phyloP scores from a whole-genome alignment of 2,329 filamentous ascomycete species.

The Ophiostoma populinum region DNA sequence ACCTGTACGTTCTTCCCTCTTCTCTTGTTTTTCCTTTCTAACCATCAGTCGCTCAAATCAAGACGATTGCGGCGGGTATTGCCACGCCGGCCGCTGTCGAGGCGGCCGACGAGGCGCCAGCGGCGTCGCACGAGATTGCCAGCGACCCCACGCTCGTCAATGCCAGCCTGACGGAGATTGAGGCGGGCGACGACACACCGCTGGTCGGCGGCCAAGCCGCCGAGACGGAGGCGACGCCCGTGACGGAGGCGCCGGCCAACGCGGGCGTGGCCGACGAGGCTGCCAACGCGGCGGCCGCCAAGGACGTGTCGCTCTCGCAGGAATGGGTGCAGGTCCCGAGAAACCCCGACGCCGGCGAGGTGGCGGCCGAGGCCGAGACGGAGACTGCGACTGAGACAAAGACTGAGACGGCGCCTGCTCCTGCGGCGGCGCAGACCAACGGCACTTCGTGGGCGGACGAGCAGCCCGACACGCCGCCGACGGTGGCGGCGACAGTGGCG shows the following conservation, averaged over 20 bases:
- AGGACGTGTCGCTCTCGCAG: conserved; percentile 30
- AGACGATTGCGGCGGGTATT: conserved; percentile 36
- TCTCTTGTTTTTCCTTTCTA: neutral
- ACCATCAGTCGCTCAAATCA: conserved; percentile 37
- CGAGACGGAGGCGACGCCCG: conserved; percentile 1
- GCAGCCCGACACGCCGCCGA: conserved; percentile 35
- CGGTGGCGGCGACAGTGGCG: conserved; percentile 15
- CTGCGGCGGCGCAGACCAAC: conserved; percentile 36
- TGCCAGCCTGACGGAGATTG: conserved; percentile 51
- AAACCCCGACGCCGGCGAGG: conserved; percentile 28
- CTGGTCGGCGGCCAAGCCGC: conserved; percentile 7
- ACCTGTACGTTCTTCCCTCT: conserved; percentile 38
- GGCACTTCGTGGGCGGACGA: conserved; percentile 86
- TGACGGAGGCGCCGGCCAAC: conserved; percentile 21
- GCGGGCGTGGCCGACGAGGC: conserved; percentile 32
- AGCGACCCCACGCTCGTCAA: conserved; percentile 48
- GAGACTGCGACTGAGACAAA: conserved; percentile 39
- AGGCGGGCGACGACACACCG: conserved; percentile 18
- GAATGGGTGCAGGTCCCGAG: conserved; percentile 66
- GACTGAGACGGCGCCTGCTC: conserved; percentile 39
- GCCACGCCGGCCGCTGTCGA: conserved; percentile 22
- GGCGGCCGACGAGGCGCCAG: conserved; percentile 19
- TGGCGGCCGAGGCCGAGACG: conserved; percentile 36
- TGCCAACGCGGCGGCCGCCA: conserved; percentile 41
- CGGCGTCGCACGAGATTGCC: conserved; percentile 8